Evolutionary conservation across 345 rosid species (phyloP).

Genomic region (thale cress (Arabidopsis thaliana)): TAIR10.1 NC_003076.8:17754001-17754500

Average conservation of each 20-base stretch:
- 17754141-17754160: background rate
- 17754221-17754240: conserved; percentile 92
- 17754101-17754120: background rate
- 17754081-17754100: background rate
- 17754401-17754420: conserved; percentile 85
- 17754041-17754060: too few species aligned
- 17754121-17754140: background rate
- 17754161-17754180: background rate
- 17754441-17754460: conserved; percentile 95
- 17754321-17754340: conserved; percentile 84
- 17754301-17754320: conserved; percentile 91
- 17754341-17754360: conserved; percentile 64
- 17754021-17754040: too few species aligned
- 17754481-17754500: conserved; percentile 49
- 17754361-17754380: conserved; percentile 64
- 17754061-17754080: background rate
- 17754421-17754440: conserved; percentile 96
- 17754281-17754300: conserved; percentile 59
- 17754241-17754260: conserved; percentile 78
- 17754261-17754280: conserved; percentile 51
- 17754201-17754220: conserved; percentile 5
- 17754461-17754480: conserved; percentile 92
- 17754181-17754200: conserved; percentile 4
- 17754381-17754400: conserved; percentile 68
- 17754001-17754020: too few species aligned